phyloP scores from a whole-genome alignment of 768 basidiomycete species.

The Podaxis mareebaensis region DNA sequence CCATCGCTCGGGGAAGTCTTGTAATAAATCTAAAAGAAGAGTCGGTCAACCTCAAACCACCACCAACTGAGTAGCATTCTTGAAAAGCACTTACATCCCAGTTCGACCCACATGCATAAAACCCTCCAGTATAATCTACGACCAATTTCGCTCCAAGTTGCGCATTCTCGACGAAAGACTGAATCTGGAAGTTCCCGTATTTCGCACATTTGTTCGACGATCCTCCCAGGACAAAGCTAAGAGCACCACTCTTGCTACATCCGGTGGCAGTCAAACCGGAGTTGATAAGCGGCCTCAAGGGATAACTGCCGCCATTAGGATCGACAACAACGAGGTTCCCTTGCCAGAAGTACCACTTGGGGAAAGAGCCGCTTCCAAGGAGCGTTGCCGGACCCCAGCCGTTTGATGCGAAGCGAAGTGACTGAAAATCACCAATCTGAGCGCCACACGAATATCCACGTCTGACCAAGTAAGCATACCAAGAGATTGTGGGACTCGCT shows the following conservation, averaged over 20 bases:
- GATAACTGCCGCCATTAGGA: conserved; percentile 13
- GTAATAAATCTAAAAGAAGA: conserved; percentile 16
- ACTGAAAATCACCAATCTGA: conserved; percentile 19
- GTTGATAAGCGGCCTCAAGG: conserved; percentile 21
- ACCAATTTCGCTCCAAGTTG: conserved; percentile 29
- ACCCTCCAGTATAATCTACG: conserved; percentile 27
- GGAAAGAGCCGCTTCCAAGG: conserved; percentile 25
- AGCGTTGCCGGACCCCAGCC: conserved; percentile 21
- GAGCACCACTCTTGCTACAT: conserved; percentile 23
- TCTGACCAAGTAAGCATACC: conserved; percentile 15
- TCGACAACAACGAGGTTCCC: conserved; percentile 21
- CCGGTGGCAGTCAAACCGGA: conserved; percentile 17
- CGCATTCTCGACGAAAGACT: conserved; percentile 24
- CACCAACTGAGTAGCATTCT: neutral
- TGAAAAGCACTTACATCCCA: conserved; percentile 23
- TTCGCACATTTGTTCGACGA: conserved; percentile 27
- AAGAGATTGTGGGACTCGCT: conserved; percentile 25
- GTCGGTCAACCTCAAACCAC: neutral
- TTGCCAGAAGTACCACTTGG: conserved; percentile 29
- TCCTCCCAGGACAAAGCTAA: conserved; percentile 23
- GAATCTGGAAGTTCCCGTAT: conserved; percentile 24
- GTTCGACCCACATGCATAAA: conserved; percentile 27
- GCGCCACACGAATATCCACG: neutral
- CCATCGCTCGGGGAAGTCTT: conserved; percentile 9
- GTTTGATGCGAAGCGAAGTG: conserved; percentile 11